A percentile compares a stretch with the other conserved stretches of the same genome.
These are phyloP conservation scores for Amborella trichopoda DNA, from an alignment of 164 flowering plant species.

Conservation along the genomic window DNA sequence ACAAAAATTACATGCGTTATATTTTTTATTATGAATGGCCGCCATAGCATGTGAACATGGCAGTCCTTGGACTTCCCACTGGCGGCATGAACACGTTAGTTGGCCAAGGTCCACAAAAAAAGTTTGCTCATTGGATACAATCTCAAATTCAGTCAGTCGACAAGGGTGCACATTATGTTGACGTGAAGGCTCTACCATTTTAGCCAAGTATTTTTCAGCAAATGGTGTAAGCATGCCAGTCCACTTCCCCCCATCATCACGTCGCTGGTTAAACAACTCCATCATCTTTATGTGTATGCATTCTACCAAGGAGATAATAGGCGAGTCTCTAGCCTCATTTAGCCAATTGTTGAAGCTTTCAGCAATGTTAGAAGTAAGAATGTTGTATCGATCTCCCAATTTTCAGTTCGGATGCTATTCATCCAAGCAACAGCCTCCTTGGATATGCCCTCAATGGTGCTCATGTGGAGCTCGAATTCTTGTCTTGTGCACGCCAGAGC, in stretches of 20 bases:
- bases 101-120: slow-evolving; percentile 60
- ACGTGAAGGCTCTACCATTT: slow-evolving; percentile 35
- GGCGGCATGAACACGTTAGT: slow-evolving; percentile 60
- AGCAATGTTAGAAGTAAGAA: slow-evolving; percentile 48
- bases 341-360: slow-evolving; percentile 59
- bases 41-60: slow-evolving; percentile 89
- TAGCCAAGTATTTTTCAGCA: slow-evolving; percentile 48
- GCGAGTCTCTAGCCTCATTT: slow-evolving; percentile 60
- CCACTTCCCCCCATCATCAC: slow-evolving; percentile 32
- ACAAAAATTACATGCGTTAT: no score
- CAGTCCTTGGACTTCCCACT: slow-evolving; percentile 69
- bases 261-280: slow-evolving; percentile 45
- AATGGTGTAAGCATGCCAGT: slow-evolving; percentile 53
- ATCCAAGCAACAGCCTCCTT: slow-evolving; percentile 63
- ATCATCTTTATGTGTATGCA: slow-evolving; percentile 41
- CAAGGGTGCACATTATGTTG: slow-evolving; percentile 59
- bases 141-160: slow-evolving; percentile 77
- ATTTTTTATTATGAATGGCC: no score
- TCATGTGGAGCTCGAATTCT: slow-evolving; percentile 49
- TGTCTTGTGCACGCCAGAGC: slow-evolving; percentile 44
- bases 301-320: slow-evolving; percentile 68
- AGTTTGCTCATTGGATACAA: slow-evolving; percentile 50
- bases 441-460: slow-evolving; percentile 61
- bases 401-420: slow-evolving; percentile 40
- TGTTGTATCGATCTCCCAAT: slow-evolving; percentile 69